Base-by-base conservation (phyloP, 768 basidiomycete species). In the Trametes cinnabarina region DNA sequence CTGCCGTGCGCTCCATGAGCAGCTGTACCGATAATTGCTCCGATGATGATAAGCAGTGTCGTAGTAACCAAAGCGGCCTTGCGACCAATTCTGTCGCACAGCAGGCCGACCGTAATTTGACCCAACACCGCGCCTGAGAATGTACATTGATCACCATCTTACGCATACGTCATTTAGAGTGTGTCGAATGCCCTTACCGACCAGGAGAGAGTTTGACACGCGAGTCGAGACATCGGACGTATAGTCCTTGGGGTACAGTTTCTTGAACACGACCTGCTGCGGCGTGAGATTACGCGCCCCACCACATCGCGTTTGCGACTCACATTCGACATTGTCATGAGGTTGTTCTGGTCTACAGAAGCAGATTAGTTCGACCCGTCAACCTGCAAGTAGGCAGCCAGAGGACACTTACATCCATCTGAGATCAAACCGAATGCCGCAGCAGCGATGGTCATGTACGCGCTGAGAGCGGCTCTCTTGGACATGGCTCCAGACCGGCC, bases 41-140 rank as follows among this genome's bases (percentile, higher is more conserved):
- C 89, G 43, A 88, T 47, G 51, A 89, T 84, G 58, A 91, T 91
- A 35, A 86, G 71, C 32, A 82, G 64, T 0, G 88, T 91, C 1
- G 88, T 89, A 35, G 77, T 68, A 19, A 89, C 81, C 50, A 91
- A 79, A 17, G 87, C 88, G n/a, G 82, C 80, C 68, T 90, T 90
- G 49, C 89, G 76, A n/a, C 89, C 89, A 25, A 86, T 66, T 48
- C 84, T 77, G 68, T 91, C 89, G 63, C 87, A 89, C n/a, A 88
- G 68, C 22, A 88, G 64, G 12, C 89, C 89, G 35, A 89, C 84
- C 39, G 77, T 53, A 23, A 87, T 47, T 63, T 87, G 85, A 19
- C 85, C 84, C 35, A 85, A 69, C 59, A 86, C 77, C 42, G 83
- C 85, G 35, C 86, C 86, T 83, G 57, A 9, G 52, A 39, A 41